These are phyloP conservation scores for Baorangia bicolor DNA, from an alignment of 768 basidiomycete genomes.

Conservation along the genomic window DNA sequence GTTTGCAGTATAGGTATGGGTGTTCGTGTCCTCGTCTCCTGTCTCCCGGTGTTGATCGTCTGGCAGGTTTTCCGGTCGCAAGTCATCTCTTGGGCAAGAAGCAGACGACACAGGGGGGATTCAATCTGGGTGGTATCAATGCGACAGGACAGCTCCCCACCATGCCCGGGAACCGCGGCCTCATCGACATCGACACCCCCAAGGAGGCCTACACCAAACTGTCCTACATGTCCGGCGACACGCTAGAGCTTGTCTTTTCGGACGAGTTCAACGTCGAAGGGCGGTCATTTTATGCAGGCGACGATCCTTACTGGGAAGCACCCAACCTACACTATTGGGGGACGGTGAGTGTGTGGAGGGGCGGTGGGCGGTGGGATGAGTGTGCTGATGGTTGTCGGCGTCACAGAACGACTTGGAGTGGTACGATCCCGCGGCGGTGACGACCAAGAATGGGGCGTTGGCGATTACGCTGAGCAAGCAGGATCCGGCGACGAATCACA, in stretches of 20 bases:
- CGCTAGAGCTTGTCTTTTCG: constrained; percentile 62
- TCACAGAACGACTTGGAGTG: constrained; percentile 47
- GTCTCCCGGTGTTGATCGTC: neutral
- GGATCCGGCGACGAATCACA: constrained; percentile 42
- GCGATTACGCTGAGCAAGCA: constrained; percentile 48
- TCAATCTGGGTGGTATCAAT: constrained; percentile 76
- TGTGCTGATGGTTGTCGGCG: constrained; percentile 8
- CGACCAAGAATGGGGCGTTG: constrained; percentile 51
- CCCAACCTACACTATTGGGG: constrained; percentile 70
- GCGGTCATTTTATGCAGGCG: constrained; percentile 66
- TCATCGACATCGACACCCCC: constrained; percentile 60
- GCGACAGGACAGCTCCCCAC: constrained; percentile 62
- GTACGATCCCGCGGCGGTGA: constrained; percentile 56
- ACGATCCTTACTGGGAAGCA: constrained; percentile 60
- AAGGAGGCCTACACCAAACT: constrained; percentile 39
- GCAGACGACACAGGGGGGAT: constrained; percentile 49
- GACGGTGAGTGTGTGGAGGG: constrained; percentile 35
- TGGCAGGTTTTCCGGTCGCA: constrained; percentile 49
- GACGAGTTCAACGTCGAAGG: constrained; percentile 83
- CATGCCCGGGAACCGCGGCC: constrained; percentile 42
- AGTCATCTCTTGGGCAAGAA: constrained; percentile 43
- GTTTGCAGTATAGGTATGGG: constrained; percentile 18
- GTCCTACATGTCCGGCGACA: constrained; percentile 38
- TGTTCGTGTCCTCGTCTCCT: neutral
- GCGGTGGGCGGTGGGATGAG: no score